Evolutionary conservation across 2,329 filamentous ascomycete genomes (phyloP).

Genomic region (Harringtonia lauricola): DNA sequence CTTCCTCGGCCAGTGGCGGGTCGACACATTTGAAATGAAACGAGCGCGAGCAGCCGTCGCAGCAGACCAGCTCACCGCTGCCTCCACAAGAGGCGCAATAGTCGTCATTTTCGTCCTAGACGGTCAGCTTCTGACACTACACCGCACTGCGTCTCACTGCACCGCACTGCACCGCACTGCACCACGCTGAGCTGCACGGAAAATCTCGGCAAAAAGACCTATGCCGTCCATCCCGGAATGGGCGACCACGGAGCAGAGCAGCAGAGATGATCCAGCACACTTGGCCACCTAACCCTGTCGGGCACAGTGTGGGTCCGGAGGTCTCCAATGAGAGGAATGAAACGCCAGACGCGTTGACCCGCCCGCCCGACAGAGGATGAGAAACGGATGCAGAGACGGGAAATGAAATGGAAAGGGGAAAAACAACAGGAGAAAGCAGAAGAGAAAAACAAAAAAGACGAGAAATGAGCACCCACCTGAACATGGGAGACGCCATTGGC

Average conservation of each 20-base stretch:
- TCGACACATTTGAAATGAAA: slow-evolving; percentile 88
- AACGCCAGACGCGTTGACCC: slow-evolving; percentile 11
- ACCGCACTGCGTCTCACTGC: no score
- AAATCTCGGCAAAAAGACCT: background rate
- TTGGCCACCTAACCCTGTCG: no score
- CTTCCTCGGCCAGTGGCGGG: slow-evolving; percentile 58
- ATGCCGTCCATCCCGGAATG: background rate
- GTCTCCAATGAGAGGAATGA: slow-evolving; percentile 4
- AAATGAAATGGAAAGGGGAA: background rate
- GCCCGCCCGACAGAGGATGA: slow-evolving; percentile 5
- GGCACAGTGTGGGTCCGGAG: no score
- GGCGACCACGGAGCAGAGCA: background rate
- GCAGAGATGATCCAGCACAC: background rate
- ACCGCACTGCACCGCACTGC: no score
- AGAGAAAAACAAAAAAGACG: slow-evolving; percentile 6
- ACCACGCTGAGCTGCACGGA: no score
- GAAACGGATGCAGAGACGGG: background rate
- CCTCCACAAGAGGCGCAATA: slow-evolving; percentile 79
- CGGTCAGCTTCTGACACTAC: no score
- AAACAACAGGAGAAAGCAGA: slow-evolving; percentile 1
- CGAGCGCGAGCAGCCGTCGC: slow-evolving; percentile 80
- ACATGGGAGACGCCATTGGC: slow-evolving; percentile 41
- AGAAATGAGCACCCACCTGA: slow-evolving; percentile 34
- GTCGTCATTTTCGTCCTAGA: slow-evolving; percentile 70
- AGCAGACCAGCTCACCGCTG: slow-evolving; percentile 79